phyloP scores from a whole-genome alignment of 1,139 yeast species.

The Candida mesenterica region DNA sequence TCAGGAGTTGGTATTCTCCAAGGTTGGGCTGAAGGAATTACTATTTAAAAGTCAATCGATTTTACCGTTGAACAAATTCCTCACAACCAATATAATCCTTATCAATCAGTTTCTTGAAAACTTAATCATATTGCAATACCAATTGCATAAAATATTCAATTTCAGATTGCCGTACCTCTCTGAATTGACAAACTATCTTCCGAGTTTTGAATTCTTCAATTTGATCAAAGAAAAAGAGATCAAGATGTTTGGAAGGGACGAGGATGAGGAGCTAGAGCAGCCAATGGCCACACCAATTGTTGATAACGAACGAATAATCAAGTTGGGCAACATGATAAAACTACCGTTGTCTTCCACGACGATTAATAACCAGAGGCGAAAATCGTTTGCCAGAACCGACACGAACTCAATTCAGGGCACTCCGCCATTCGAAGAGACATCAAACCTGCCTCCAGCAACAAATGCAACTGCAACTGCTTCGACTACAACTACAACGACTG shows the following conservation, averaged over 20 bases:
- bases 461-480: background rate
- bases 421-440: background rate
- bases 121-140: conserved; percentile 33
- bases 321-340: conserved; percentile 35
- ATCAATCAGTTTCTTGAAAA: conserved; percentile 44
- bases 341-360: conserved; percentile 46
- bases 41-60: conserved; percentile 30
- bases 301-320: conserved; percentile 29
- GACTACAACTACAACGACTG: conserved; percentile 8
- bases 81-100: conserved; percentile 27
- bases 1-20: conserved; percentile 24
- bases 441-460: background rate
- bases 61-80: conserved; percentile 28
- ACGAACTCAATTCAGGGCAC: conserved; percentile 2
- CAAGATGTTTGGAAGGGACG: conserved; percentile 24
- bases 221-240: conserved; percentile 36
- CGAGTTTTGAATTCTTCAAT: conserved; percentile 35
- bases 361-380: conserved; percentile 36
- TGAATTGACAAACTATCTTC: conserved; percentile 30
- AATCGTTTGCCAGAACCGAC: too few relatives aligned
- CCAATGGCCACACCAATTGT: conserved; percentile 12
- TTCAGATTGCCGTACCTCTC: conserved; percentile 34
- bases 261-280: conserved; percentile 15
- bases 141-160: conserved; percentile 26
- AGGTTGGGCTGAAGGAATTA: too few relatives aligned